These are phyloP conservation scores for Phytophthora kernoviae DNA, from an alignment of 352 stramenopile species.

Conservation along the genomic window DNA sequence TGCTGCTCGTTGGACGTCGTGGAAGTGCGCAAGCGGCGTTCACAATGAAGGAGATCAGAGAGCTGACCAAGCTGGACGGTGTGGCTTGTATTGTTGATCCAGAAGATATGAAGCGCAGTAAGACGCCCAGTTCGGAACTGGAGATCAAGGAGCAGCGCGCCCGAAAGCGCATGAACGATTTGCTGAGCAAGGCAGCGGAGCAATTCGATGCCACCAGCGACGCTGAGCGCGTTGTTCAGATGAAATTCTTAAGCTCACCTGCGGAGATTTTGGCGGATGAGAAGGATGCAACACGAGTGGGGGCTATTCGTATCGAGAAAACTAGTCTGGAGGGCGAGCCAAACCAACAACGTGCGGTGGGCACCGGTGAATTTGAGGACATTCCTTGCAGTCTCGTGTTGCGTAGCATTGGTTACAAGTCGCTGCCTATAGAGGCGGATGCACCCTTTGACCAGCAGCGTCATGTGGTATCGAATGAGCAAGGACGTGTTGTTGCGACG, in stretches of 20 bases:
- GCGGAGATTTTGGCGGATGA: conserved; percentile 67
- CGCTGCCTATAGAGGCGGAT: conserved; percentile 62
- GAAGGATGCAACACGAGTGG: conserved; percentile 54
- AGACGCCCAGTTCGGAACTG: conserved; percentile 80
- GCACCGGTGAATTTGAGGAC: conserved; percentile 87
- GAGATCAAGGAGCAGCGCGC: conserved; percentile 88
- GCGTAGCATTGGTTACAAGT: conserved; percentile 93
- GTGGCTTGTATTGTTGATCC: conserved; percentile 88
- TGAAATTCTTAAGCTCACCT: conserved; percentile 93
- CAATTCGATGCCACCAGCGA: conserved; percentile 32
- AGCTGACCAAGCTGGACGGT: conserved; percentile 85
- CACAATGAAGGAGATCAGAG: conserved; percentile 97
- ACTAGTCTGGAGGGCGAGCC: conserved; percentile 87
- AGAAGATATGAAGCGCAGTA: conserved; percentile 88
- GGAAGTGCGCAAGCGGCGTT: conserved; percentile 97
- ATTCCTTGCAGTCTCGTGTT: conserved; percentile 83
- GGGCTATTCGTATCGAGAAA: conserved; percentile 85
- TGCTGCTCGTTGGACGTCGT: conserved; percentile 93
- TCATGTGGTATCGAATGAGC: conserved; percentile 64
- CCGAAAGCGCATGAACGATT: conserved; percentile 85
- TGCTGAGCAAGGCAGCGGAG: conserved; percentile 66
- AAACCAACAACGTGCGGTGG: conserved; percentile 79
- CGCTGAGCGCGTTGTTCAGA: conserved; percentile 59
- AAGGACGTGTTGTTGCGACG: conserved; percentile 60
- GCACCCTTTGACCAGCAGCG: conserved; percentile 84